A percentile compares a stretch with the other conserved stretches of the same genome.
Evolutionary conservation across 2,329 filamentous ascomycete genomes (phyloP).

Genomic region (Aspergillaceae sp.): DNA sequence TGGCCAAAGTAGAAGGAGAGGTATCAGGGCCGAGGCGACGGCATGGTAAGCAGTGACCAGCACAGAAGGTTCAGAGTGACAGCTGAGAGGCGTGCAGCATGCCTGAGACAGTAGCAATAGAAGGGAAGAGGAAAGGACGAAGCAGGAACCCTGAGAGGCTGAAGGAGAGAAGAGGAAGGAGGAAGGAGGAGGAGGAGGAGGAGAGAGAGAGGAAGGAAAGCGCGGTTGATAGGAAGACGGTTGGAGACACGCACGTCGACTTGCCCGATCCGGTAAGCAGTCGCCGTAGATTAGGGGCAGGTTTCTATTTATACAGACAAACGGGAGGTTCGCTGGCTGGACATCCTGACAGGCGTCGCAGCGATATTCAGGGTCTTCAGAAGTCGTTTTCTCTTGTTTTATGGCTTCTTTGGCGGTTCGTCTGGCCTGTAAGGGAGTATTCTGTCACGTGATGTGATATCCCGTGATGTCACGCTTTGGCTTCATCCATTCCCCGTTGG

Average conservation of each 20-base stretch:
- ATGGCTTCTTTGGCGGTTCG: no score
- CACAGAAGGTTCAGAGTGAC: neutral
- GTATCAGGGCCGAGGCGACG: neutral
- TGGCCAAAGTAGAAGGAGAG: neutral
- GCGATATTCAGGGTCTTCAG: no score
- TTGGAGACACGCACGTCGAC: neutral
- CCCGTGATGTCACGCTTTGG: no score
- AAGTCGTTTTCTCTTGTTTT: no score
- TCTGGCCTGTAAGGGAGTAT: no score
- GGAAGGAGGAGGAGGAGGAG: neutral
- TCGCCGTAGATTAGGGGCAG: neutral
- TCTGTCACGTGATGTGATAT: no score
- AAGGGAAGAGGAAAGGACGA: no score
- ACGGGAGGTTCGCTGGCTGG: no score
- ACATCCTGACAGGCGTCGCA: no score
- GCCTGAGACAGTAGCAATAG: neutral
- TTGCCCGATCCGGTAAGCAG: neutral
- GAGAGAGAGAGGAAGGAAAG: neutral
- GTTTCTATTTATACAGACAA: neutral
- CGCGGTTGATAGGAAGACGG: no score
- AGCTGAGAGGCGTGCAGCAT: neutral
- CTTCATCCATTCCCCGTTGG: no score
- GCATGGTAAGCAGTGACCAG: neutral
- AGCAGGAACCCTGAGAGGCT: no score
- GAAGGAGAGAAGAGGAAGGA: constrained; percentile 1